Conservation (phyloP, 106 monocot species). For the Agapanthus africanus region DNA sequence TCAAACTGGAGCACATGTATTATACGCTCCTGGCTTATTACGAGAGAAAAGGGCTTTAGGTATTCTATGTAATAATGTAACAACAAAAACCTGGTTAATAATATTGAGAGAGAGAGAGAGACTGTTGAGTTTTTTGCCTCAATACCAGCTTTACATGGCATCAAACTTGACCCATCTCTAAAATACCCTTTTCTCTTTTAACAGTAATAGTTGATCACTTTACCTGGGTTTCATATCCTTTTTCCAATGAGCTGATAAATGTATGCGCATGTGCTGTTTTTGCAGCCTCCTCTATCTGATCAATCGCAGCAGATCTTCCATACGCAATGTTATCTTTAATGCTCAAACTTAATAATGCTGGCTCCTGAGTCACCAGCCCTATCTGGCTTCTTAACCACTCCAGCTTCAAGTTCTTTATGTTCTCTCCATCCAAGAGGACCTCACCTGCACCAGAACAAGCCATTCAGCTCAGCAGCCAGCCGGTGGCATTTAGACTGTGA, state of each 20-base stretch:
- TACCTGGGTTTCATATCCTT: conserved; percentile 84
- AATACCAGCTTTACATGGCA: no score
- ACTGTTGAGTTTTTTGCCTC: no score
- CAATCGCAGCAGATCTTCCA: conserved; percentile 74
- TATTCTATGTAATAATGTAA: no score
- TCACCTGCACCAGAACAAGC: no score
- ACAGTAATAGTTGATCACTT: no score
- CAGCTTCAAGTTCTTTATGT: conserved; percentile 83
- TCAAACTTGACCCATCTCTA: conserved; percentile 12
- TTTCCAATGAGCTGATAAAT: conserved; percentile 73
- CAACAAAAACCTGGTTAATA: no score
- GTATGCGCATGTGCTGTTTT: conserved; percentile 92
- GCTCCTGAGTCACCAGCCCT: conserved; percentile 92
- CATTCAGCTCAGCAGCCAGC: background rate
- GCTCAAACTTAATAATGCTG: conserved; percentile 85
- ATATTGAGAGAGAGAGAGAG: no score
- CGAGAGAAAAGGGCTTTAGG: no score
- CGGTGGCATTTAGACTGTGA: background rate
- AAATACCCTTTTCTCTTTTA: no score
- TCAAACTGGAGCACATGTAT: no score
- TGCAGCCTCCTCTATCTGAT: conserved; percentile 97
- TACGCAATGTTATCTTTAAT: conserved; percentile 93
- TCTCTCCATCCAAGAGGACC: conserved; percentile 91
- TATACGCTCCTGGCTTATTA: no score
- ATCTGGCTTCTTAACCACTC: conserved; percentile 99